Evolutionary conservation across 1,284 basidiomycete genomes (phyloP), one percentile per base, ranked within the genome.

Genomic region (Chiua sp.): DNA sequence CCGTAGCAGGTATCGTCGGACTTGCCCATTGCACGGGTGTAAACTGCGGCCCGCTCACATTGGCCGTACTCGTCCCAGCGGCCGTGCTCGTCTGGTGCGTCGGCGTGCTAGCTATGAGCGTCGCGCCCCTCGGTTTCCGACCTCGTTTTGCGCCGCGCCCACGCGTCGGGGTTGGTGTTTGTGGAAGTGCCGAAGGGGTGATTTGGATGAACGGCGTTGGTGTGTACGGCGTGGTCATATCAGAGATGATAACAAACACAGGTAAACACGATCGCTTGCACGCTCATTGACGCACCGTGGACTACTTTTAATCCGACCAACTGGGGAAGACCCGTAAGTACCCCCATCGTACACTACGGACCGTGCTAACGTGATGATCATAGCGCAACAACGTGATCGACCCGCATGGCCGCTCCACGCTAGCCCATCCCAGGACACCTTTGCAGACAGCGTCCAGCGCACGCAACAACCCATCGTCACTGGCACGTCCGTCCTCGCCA

Each of bases 381-480:
- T 33, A 92, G 91, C 80, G 90, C 68, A 87, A 90, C 74, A 91
- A 94, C 64, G 78, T 82, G 15, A 75, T 86, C 61, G 92, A 94
- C 76, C 79, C 82, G 55, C 91, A 90, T 75, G 86, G 82, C 91
- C 92, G 28, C 78, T 92, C 61, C 82, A 87, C 70, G 82, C 85
- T 66, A 79, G 87, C 60, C 82, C 85, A 30, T 74, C 79, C 66
- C 82, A 80, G 62, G 85, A 90, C 73, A 72, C 80, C 3, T 92
- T 91, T 64, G 73, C 82, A 10, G 84, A 84, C 8, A 82, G 87
- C 42, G 83, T 93, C 0, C 88, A 94, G 70, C 87, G 75, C 61
- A 95, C 92, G 44, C 92, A 92, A 71, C 93, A 97, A 71, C 97
- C 98, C 10, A 91, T 99, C 63, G 95, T 98, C 18, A 99, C 97